phyloP scores from a whole-genome alignment of 108 stramenopile genomes.

The Cyclotella kingstonii region DNA sequence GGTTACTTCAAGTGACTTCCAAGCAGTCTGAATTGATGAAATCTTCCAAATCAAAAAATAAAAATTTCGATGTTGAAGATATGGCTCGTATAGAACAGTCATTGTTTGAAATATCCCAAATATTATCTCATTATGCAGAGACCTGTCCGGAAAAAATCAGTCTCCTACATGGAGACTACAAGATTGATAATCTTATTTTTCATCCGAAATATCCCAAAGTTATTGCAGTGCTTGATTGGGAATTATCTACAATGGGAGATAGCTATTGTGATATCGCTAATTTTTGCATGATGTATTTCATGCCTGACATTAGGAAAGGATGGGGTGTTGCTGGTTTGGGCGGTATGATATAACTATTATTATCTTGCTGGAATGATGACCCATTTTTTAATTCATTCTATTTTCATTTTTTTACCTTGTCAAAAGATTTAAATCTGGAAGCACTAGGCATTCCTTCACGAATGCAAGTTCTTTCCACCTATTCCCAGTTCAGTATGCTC shows the following conservation, averaged over 20 bases:
- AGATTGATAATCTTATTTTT: constrained; percentile 94
- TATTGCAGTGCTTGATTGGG: constrained; percentile 97
- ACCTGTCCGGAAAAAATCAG: constrained; percentile 55
- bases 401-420: not conserved
- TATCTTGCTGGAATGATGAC: too few species aligned
- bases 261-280: constrained; percentile 91
- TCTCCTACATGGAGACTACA: constrained; percentile 95
- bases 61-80: not conserved
- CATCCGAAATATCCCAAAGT: constrained; percentile 87
- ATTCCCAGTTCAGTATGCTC: constrained; percentile 32
- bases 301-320: constrained; percentile 49
- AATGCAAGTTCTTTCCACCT: constrained; percentile 50
- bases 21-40: constrained; percentile 63
- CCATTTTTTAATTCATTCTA: not conserved
- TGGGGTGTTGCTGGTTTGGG: constrained; percentile 66
- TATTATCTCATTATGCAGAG: constrained; percentile 46
- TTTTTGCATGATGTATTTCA: constrained; percentile 86
- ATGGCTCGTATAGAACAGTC: constrained; percentile 26
- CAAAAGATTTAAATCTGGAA: constrained; percentile 30
- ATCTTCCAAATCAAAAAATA: not conserved
- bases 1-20: constrained; percentile 62
- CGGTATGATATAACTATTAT: constrained; percentile 46
- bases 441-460: constrained; percentile 73
- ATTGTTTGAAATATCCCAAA: constrained; percentile 35
- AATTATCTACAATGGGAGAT: constrained; percentile 92